These are phyloP conservation scores for Gossypium schwendimanii DNA, from an alignment of 441 rosid species.

Conservation along the genomic window DNA sequence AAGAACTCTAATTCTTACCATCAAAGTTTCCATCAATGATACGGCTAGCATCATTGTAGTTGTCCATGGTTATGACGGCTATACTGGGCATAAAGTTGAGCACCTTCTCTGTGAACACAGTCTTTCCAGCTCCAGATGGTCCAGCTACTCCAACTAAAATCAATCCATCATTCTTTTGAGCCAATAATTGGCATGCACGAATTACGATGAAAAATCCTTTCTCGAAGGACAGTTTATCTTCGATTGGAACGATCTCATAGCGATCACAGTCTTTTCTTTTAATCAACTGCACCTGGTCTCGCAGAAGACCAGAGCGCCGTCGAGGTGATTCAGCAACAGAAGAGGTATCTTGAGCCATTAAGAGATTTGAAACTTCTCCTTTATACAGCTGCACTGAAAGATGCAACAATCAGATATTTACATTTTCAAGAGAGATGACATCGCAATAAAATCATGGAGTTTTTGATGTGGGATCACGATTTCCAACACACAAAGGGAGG, in stretches of 20 bases:
- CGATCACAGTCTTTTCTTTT: slow-evolving; percentile 67
- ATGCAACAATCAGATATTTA: not conserved
- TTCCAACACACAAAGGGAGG: not conserved
- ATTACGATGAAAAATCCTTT: slow-evolving; percentile 94
- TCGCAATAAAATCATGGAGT: not conserved
- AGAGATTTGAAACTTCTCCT: not conserved
- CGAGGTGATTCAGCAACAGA: slow-evolving; percentile 53
- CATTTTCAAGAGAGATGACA: not conserved
- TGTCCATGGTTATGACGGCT: slow-evolving; percentile 86
- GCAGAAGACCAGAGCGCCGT: slow-evolving; percentile 63
- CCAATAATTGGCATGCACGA: slow-evolving; percentile 82
- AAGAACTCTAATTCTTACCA: slow-evolving; percentile 43
- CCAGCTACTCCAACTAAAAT: slow-evolving; percentile 91
- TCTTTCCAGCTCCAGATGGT: slow-evolving; percentile 98
- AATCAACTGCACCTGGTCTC: slow-evolving; percentile 78
- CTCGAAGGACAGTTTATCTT: slow-evolving; percentile 72
- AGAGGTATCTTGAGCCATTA: slow-evolving; percentile 50
- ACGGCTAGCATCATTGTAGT: slow-evolving; percentile 81
- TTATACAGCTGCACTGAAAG: slow-evolving; percentile 1
- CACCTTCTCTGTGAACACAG: slow-evolving; percentile 85
- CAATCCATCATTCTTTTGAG: slow-evolving; percentile 85
- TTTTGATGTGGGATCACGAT: not conserved
- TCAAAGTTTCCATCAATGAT: slow-evolving; percentile 93
- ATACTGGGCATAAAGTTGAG: slow-evolving; percentile 87
- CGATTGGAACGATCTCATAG: slow-evolving; percentile 72